Evolutionary conservation across 768 basidiomycete species (phyloP).

Genomic region (Naematelia aurantialba): DNA sequence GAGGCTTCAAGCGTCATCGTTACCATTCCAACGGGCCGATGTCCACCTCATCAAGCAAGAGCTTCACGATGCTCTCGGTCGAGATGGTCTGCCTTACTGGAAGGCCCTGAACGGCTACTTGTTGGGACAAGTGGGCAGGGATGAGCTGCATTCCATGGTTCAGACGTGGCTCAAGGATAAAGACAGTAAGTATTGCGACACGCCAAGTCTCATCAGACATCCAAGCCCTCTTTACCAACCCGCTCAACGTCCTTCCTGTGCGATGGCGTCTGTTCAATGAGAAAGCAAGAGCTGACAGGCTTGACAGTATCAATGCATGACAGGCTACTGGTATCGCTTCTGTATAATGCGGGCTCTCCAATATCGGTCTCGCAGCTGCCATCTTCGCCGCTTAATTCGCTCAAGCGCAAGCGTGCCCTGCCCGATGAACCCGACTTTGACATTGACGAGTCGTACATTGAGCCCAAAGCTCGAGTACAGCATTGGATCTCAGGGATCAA

Average conservation of each 20-base stretch:
- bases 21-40: constrained; percentile 28
- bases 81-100: constrained; percentile 45
- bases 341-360: constrained; percentile 33
- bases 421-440: constrained; percentile 31
- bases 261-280: neutral
- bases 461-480: constrained; percentile 26
- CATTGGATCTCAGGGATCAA: constrained; percentile 29
- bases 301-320: constrained; percentile 35
- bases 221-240: neutral
- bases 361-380: constrained; percentile 1
- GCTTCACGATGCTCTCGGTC: constrained; percentile 43
- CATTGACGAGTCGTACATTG: constrained; percentile 28
- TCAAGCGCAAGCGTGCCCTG: neutral
- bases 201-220: neutral
- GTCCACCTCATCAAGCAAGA: constrained; percentile 41
- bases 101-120: constrained; percentile 44
- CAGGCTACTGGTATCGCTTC: constrained; percentile 31
- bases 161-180: constrained; percentile 37
- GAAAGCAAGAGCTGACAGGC: constrained; percentile 3
- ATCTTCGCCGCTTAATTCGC: neutral
- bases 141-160: constrained; percentile 35
- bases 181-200: constrained; percentile 23
- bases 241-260: neutral
- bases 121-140: constrained; percentile 34
- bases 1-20: neutral